These are phyloP conservation scores for Protomyces macrosporus DNA, from an alignment of 1,139 yeast genomes.

Conservation along the genomic window DNA sequence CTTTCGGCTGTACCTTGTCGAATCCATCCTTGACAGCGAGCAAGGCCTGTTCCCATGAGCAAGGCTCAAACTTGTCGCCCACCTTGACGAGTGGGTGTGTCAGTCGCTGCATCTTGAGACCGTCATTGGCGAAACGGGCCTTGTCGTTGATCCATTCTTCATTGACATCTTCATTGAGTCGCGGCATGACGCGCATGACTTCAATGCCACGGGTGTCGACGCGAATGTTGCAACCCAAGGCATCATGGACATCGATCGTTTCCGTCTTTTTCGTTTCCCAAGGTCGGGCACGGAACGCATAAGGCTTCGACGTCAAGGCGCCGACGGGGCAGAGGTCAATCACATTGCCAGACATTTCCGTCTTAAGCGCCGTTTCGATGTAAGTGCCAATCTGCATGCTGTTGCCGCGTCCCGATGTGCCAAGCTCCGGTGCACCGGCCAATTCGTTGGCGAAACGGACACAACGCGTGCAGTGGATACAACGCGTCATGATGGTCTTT, in stretches of 20 bases:
- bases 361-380: slow-evolving; percentile 74
- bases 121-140: slow-evolving; percentile 80
- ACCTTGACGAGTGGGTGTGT: slow-evolving; percentile 73
- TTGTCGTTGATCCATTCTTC: slow-evolving; percentile 93
- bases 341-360: slow-evolving; percentile 83
- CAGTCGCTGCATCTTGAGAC: slow-evolving; percentile 78
- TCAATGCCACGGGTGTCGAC: slow-evolving; percentile 85
- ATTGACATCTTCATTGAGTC: slow-evolving; percentile 79
- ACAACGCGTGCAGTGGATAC: slow-evolving; percentile 91
- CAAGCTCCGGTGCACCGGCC: slow-evolving; percentile 90
- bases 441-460: slow-evolving; percentile 85
- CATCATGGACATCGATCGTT: slow-evolving; percentile 80
- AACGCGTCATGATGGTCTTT: slow-evolving; percentile 87
- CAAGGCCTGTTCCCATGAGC: slow-evolving; percentile 86
- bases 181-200: slow-evolving; percentile 82
- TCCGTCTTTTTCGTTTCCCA: slow-evolving; percentile 93
- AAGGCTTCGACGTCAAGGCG: slow-evolving; percentile 83
- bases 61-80: slow-evolving; percentile 65
- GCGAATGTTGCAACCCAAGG: slow-evolving; percentile 73
- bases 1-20: slow-evolving; percentile 54
- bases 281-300: slow-evolving; percentile 86
- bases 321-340: slow-evolving; percentile 91
- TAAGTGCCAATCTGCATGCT: slow-evolving; percentile 90
- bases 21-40: slow-evolving; percentile 63
- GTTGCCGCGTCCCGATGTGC: slow-evolving; percentile 85